Conservation (phyloP, 371 early-diverging fungal genomes). For the Mucor plumbeus region DNA sequence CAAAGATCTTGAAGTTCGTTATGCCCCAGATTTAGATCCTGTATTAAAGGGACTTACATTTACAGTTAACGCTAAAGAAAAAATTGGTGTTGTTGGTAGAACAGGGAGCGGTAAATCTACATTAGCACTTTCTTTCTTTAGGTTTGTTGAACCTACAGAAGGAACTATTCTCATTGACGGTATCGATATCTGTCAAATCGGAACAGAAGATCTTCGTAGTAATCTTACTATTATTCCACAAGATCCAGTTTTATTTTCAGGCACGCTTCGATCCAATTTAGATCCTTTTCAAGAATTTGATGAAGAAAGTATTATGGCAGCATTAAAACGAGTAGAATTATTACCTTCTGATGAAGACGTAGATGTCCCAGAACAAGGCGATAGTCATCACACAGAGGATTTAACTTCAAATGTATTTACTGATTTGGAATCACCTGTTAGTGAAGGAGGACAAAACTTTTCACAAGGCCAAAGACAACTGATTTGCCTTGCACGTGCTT, state of each 20-base stretch:
- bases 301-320: conserved; percentile 71
- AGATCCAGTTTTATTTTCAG: conserved; percentile 83
- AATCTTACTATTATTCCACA: conserved; percentile 82
- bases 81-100: conserved; percentile 80
- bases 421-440: conserved; percentile 39
- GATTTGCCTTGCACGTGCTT: conserved; percentile 80
- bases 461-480: conserved; percentile 87
- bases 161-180: conserved; percentile 81
- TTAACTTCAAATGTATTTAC: conserved; percentile 31
- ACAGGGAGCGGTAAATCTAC: conserved; percentile 87
- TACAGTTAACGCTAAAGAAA: conserved; percentile 63
- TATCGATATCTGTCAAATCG: conserved; percentile 73
- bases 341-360: neutral
- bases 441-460: conserved; percentile 77
- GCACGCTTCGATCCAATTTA: conserved; percentile 70
- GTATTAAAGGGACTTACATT: conserved; percentile 73
- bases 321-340: conserved; percentile 61
- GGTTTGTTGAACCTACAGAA: conserved; percentile 70
- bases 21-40: conserved; percentile 66
- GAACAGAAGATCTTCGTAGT: conserved; percentile 72
- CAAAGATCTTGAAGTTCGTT: conserved; percentile 64
- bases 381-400: neutral
- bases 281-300: conserved; percentile 69
- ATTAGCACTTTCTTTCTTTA: conserved; percentile 74
- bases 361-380: conserved; percentile 27